Conservation (phyloP, 768 basidiomycete genomes). For the Wakefieldia striispora region DNA sequence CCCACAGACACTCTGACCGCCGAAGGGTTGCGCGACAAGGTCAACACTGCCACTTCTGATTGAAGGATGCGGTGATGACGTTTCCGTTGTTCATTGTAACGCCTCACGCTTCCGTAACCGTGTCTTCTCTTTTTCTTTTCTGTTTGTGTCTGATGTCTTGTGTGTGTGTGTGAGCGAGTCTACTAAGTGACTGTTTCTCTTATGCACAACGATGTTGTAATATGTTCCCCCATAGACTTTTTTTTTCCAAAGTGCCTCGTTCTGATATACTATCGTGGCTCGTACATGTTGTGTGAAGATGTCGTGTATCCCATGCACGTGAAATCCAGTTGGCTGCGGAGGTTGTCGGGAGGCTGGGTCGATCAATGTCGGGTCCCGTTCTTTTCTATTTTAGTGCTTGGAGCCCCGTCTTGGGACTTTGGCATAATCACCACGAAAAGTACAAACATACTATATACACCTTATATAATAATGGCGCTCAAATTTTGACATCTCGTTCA, state of each 20-base stretch:
- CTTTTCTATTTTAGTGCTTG: too few species aligned
- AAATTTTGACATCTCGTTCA: too few species aligned
- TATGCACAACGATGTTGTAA: constrained; percentile 21
- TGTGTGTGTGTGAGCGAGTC: constrained; percentile 6
- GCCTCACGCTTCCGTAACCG: background rate
- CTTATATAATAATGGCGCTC: too few species aligned
- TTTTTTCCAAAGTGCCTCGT: background rate
- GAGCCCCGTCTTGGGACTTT: too few species aligned
- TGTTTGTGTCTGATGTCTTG: background rate
- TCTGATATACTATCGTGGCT: background rate
- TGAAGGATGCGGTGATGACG: constrained; percentile 15
- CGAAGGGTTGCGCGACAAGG: constrained; percentile 45
- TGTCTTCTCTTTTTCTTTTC: background rate
- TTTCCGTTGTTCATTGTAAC: background rate
- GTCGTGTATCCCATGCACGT: background rate
- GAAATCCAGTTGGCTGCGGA: background rate
- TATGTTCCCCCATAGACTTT: constrained; percentile 25
- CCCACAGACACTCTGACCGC: constrained; percentile 51
- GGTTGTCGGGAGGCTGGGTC: background rate
- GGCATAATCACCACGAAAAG: too few species aligned
- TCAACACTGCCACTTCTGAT: constrained; percentile 38
- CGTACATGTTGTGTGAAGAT: too few species aligned
- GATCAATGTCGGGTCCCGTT: too few species aligned
- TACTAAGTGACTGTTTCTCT: constrained; percentile 9
- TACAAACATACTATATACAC: too few species aligned